Conservation (phyloP, 805 yeast species). For the Wickerhamiella spandovensis region DNA sequence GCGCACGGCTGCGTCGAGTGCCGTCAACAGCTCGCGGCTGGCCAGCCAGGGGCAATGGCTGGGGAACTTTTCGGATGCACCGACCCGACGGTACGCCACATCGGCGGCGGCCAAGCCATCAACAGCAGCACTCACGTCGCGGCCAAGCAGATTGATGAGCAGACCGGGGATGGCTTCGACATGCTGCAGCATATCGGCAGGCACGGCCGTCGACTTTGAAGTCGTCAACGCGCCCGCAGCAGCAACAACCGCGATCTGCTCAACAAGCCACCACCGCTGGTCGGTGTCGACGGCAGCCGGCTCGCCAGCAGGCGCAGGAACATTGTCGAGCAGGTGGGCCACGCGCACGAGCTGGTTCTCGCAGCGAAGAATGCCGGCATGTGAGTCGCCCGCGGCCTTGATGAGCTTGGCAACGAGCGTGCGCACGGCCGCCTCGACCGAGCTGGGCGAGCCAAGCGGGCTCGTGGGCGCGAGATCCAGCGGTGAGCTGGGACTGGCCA, state of each 20-base stretch:
- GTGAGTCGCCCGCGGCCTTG: neutral
- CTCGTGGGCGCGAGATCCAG: neutral
- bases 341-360: neutral
- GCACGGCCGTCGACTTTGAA: neutral
- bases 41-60: constrained; percentile 1
- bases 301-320: neutral
- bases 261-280: neutral
- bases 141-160: neutral
- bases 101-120: neutral
- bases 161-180: neutral
- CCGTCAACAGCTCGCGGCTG: neutral
- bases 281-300: neutral
- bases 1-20: neutral
- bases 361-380: neutral
- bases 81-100: neutral
- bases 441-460: neutral
- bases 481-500: neutral
- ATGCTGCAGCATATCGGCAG: neutral
- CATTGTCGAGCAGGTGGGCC: neutral
- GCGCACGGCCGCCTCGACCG: neutral
- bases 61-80: neutral
- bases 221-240: neutral
- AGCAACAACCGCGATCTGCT: neutral
- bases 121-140: neutral
- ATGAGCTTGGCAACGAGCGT: neutral